Evolutionary conservation across 2,329 filamentous ascomycete genomes (phyloP).

Genomic region (Talaromyces amestolkiae): DNA sequence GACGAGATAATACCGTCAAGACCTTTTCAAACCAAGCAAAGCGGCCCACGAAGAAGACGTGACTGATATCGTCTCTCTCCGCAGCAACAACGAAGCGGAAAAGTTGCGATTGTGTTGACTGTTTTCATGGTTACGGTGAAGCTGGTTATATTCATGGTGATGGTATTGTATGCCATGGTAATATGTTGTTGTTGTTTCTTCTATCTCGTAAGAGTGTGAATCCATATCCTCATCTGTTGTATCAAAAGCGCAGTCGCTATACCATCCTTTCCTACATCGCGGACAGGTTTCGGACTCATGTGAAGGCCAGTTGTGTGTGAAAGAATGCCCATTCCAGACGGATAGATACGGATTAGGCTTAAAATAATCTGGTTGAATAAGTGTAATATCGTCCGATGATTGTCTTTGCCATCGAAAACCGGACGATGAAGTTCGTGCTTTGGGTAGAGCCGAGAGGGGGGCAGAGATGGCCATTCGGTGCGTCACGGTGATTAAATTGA

Average conservation of each 20-base stretch:
- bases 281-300: conserved; percentile 9
- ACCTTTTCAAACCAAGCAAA: conserved; percentile 2
- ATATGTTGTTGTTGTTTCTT: not conserved
- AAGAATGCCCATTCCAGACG: conserved; percentile 6
- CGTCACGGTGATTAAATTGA: not conserved
- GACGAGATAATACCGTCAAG: not conserved
- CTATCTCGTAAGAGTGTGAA: not conserved
- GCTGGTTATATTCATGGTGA: not conserved
- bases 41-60: not conserved
- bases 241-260: not conserved
- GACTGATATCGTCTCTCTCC: conserved; percentile 3
- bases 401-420: not conserved
- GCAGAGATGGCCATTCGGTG: not conserved
- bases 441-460: not conserved
- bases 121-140: not conserved
- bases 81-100: conserved; percentile 3
- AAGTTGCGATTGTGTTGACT: not conserved
- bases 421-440: not conserved
- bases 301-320: conserved; percentile 6
- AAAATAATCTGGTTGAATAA: not conserved
- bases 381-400: not conserved
- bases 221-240: not conserved
- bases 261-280: conserved; percentile 13
- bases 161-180: not conserved
- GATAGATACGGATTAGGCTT: conserved; percentile 10